A percentile compares a stretch with the other conserved stretches of the same genome.
Evolutionary conservation across 2,329 filamentous ascomycete genomes (phyloP).

Genomic region (Paecilomyces formosus): DNA sequence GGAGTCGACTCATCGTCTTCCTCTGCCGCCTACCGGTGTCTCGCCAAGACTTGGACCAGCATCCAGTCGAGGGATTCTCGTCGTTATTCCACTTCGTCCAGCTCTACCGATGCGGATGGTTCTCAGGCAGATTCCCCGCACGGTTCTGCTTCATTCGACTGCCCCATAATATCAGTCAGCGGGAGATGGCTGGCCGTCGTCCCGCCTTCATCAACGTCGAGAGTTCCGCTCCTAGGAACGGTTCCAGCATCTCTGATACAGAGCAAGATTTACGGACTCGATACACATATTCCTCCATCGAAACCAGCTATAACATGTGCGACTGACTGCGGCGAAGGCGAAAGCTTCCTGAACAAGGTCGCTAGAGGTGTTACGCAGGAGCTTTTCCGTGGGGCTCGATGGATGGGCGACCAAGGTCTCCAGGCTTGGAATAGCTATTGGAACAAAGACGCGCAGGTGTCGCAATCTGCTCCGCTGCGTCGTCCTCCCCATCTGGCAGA

Average conservation of each 20-base stretch:
- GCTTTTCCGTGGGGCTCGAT: slow-evolving; percentile 40
- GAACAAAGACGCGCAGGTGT: slow-evolving; percentile 33
- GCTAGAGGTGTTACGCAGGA: slow-evolving; percentile 44
- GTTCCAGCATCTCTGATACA: slow-evolving; percentile 28
- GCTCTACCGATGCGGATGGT: slow-evolving; percentile 37
- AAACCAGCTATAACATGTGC: slow-evolving; percentile 36
- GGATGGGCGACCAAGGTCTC: slow-evolving; percentile 43
- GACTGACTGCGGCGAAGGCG: slow-evolving; percentile 40
- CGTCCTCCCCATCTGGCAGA: slow-evolving; percentile 24
- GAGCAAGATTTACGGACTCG: slow-evolving; percentile 32
- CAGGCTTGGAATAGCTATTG: slow-evolving; percentile 46
- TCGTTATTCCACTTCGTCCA: slow-evolving; percentile 40
- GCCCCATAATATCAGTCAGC: slow-evolving; percentile 35
- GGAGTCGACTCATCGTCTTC: slow-evolving; percentile 19
- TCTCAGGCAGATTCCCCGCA: slow-evolving; percentile 31
- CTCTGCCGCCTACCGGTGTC: slow-evolving; percentile 49
- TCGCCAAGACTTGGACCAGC: slow-evolving; percentile 89
- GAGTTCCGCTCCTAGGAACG: slow-evolving; percentile 32
- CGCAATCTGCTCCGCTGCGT: slow-evolving; percentile 17
- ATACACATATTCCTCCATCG: slow-evolving; percentile 34
- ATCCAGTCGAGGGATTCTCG: slow-evolving; percentile 51
- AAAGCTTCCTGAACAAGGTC: slow-evolving; percentile 41
- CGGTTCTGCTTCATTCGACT: slow-evolving; percentile 19
- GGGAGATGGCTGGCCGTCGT: slow-evolving; percentile 42
- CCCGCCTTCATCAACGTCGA: slow-evolving; percentile 32